Evolutionary conservation across 2,329 filamentous ascomycete species (phyloP).

Genomic region (Ploettnerulaceae sp.): DNA sequence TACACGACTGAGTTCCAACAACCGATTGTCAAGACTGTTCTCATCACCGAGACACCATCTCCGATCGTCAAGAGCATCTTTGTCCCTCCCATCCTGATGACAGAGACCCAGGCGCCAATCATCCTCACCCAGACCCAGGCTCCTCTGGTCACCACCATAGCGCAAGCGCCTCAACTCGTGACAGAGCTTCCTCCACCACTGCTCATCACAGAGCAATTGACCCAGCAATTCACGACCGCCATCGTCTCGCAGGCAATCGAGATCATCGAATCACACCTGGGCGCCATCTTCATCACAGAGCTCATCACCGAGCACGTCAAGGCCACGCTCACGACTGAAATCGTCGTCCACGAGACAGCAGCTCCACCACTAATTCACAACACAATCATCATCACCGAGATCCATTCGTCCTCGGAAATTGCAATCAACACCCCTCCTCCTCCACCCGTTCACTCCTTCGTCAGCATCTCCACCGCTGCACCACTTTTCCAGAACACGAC

Average conservation of each 20-base stretch:
- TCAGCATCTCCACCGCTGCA: neutral
- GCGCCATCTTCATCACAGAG: neutral
- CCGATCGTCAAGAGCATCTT: slow-evolving; percentile 4
- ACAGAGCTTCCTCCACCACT: neutral
- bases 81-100: slow-evolving; percentile 1
- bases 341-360: neutral
- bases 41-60: slow-evolving; percentile 1
- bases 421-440: neutral
- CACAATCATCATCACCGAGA: neutral
- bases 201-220: neutral
- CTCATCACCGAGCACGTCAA: slow-evolving; percentile 3
- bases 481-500: slow-evolving; percentile 1
- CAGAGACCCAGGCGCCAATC: neutral
- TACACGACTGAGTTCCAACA: slow-evolving; percentile 1
- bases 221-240: neutral
- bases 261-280: slow-evolving; percentile 5
- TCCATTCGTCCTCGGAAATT: neutral
- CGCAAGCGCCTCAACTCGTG: slow-evolving; percentile 2
- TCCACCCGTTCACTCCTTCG: neutral
- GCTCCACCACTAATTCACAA: neutral
- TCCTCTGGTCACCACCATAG: neutral
- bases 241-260: neutral
- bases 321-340: neutral
- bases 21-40: slow-evolving; percentile 3
- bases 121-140: neutral